A percentile compares a stretch with the other conserved stretches of the same genome.
Conservation (phyloP, 2,329 filamentous ascomycete genomes). For the Orbilia brochopaga region DNA sequence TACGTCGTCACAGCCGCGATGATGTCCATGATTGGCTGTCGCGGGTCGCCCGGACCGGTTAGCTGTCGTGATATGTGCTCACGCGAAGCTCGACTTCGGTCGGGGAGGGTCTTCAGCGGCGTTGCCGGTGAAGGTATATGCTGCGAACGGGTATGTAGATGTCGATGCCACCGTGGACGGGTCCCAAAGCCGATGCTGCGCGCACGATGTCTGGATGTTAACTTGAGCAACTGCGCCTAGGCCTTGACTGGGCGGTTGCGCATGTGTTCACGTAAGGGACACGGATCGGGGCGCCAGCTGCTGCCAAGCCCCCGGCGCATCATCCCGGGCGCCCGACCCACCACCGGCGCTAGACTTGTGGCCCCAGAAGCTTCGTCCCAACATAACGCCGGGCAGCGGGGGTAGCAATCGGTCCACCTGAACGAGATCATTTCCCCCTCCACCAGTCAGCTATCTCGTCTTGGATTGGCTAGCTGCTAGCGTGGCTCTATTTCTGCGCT, state of each 20-base stretch:
- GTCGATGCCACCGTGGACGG: background rate
- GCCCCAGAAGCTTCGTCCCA: background rate
- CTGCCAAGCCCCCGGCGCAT: background rate
- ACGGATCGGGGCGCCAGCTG: background rate
- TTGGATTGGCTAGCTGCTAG: background rate
- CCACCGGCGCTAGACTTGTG: background rate
- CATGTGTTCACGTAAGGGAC: conserved; percentile 3
- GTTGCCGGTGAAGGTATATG: background rate
- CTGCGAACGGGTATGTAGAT: background rate
- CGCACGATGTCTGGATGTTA: conserved; percentile 1
- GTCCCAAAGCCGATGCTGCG: background rate
- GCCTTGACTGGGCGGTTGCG: background rate
- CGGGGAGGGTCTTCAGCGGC: background rate
- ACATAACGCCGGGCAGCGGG: background rate
- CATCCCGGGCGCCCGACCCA: background rate
- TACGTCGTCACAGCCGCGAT: conserved; percentile 92
- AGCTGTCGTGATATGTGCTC: background rate
- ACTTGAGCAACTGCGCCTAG: background rate
- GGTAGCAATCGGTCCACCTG: background rate
- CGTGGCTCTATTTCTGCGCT: conserved; percentile 21
- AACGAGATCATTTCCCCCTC: background rate
- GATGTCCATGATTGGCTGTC: conserved; percentile 76
- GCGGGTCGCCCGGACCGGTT: too few species aligned
- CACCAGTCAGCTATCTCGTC: background rate
- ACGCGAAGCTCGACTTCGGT: background rate